Evolutionary conservation across 805 yeast genomes (phyloP).

Genomic region (Kluyveromyces lactis): DNA sequence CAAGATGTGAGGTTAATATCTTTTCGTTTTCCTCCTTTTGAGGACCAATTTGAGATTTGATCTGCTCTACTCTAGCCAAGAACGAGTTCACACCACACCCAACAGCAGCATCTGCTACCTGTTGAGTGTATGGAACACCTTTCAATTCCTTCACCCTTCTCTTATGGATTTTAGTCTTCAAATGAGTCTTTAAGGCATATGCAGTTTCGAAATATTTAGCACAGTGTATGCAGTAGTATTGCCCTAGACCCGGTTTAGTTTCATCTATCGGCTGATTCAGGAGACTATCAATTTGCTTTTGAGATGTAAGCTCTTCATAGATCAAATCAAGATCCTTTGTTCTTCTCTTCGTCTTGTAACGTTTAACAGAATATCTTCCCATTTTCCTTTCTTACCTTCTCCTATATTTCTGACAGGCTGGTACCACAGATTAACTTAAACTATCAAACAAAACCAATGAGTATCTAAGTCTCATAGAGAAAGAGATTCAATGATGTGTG

Average conservation of each 20-base stretch:
- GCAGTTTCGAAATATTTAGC: slow-evolving; percentile 85
- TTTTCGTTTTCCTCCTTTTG: slow-evolving; percentile 39
- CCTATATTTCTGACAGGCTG: too few relatives aligned
- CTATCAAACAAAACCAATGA: too few relatives aligned
- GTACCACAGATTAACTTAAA: too few relatives aligned
- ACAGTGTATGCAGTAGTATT: slow-evolving; percentile 89
- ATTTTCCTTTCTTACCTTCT: slow-evolving; percentile 35
- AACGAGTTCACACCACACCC: slow-evolving; percentile 70
- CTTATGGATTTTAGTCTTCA: slow-evolving; percentile 72
- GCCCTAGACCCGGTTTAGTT: slow-evolving; percentile 88
- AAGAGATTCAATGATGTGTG: too few relatives aligned
- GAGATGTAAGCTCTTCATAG: slow-evolving; percentile 59
- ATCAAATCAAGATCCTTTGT: slow-evolving; percentile 78
- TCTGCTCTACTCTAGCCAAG: slow-evolving; percentile 52
- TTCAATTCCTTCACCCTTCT: slow-evolving; percentile 72
- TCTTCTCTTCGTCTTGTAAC: slow-evolving; percentile 87
- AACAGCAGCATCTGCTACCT: slow-evolving; percentile 86
- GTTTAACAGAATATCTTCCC: slow-evolving; percentile 83
- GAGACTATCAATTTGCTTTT: slow-evolving; percentile 53
- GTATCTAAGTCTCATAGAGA: too few relatives aligned
- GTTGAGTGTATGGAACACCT: slow-evolving; percentile 74
- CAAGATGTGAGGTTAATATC: slow-evolving; percentile 23
- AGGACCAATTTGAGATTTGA: slow-evolving; percentile 43
- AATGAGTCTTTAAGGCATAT: slow-evolving; percentile 61
- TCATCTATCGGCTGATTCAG: slow-evolving; percentile 85